Percentiles rank a stretch among this genome's conserved stretches.
phyloP scores from a whole-genome alignment of 2,329 filamentous ascomycete genomes.

The Dothidotthia symphoricarpi region DNA sequence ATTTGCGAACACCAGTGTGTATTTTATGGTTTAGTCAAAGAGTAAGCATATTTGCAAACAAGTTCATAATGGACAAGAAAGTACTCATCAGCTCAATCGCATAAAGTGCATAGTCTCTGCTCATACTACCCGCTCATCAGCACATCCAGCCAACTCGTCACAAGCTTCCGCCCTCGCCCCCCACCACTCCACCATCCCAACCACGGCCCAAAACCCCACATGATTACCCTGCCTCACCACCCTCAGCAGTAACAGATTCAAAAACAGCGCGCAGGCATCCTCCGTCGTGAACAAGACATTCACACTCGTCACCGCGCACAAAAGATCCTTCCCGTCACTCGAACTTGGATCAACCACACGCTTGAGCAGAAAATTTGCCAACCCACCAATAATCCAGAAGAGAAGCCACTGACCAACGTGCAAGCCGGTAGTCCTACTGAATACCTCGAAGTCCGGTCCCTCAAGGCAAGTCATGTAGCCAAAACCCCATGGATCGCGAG shows the following conservation, averaged over 20 bases:
- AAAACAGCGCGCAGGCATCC: slow-evolving; percentile 1
- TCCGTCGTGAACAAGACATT: slow-evolving; percentile 5
- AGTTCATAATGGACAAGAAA: too few relatives aligned
- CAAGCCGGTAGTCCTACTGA: slow-evolving; percentile 1
- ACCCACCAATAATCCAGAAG: slow-evolving; percentile 4
- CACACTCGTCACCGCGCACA: not conserved
- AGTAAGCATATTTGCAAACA: too few relatives aligned
- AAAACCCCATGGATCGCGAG: slow-evolving; percentile 4
- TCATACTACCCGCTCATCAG: not conserved
- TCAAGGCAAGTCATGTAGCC: slow-evolving; percentile 2
- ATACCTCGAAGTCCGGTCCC: not conserved
- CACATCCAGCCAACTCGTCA: not conserved
- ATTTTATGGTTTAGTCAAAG: too few relatives aligned
- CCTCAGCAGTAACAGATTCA: slow-evolving; percentile 2
- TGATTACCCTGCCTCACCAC: slow-evolving; percentile 4
- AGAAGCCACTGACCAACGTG: slow-evolving; percentile 3
- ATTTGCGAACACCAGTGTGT: too few relatives aligned
- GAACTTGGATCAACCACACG: slow-evolving; percentile 3
- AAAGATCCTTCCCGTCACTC: slow-evolving; percentile 3
- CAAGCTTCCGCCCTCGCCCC: slow-evolving; percentile 1
- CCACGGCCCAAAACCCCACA: slow-evolving; percentile 2
- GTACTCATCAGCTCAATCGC: too few relatives aligned
- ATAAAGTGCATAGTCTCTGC: too few relatives aligned
- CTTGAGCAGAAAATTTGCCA: slow-evolving; percentile 4
- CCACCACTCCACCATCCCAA: slow-evolving; percentile 4